A percentile compares a stretch with the other conserved stretches of the same genome.
Conservation (phyloP, 2,329 filamentous ascomycete species). For the Dissoconium aciculare region DNA sequence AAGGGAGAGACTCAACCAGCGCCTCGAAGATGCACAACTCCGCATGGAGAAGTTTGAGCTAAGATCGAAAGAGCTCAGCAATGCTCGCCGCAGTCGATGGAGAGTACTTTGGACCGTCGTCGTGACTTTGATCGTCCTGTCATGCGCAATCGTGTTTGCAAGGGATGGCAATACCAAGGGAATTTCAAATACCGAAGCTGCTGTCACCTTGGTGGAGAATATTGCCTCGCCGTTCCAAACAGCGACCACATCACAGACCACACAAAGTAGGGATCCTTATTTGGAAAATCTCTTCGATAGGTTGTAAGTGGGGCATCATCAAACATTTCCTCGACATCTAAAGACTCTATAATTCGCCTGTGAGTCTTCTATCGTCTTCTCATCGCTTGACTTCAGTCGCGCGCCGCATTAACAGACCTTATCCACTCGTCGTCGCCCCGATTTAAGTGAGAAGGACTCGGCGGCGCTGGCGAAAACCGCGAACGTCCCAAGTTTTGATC, state of each 20-base stretch:
- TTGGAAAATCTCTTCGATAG: constrained; percentile 19
- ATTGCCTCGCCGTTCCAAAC: constrained; percentile 9
- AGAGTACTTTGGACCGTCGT: constrained; percentile 17
- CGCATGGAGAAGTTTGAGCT: constrained; percentile 54
- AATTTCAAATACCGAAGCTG: too few relatives aligned
- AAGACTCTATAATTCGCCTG: too few relatives aligned
- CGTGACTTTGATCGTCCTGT: constrained; percentile 12
- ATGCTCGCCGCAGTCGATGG: constrained; percentile 34
- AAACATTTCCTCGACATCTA: too few relatives aligned
- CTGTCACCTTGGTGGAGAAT: too few relatives aligned
- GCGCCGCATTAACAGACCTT: too few relatives aligned
- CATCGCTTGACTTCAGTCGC: too few relatives aligned
- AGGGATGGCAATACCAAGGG: constrained; percentile 9
- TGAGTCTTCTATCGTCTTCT: too few relatives aligned
- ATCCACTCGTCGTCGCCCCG: too few relatives aligned
- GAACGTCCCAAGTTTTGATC: too few relatives aligned
- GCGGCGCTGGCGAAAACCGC: too few relatives aligned
- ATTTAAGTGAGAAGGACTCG: too few relatives aligned
- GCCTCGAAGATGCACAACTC: constrained; percentile 49
- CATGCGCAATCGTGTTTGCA: constrained; percentile 13
- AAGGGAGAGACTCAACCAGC: constrained; percentile 43
- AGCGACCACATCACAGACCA: constrained; percentile 10
- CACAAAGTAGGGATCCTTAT: constrained; percentile 16
- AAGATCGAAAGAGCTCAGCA: constrained; percentile 52
- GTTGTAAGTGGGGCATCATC: constrained; percentile 14